phyloP scores from a whole-genome alignment of 805 yeast species.

The Starmerella stigmatis region DNA sequence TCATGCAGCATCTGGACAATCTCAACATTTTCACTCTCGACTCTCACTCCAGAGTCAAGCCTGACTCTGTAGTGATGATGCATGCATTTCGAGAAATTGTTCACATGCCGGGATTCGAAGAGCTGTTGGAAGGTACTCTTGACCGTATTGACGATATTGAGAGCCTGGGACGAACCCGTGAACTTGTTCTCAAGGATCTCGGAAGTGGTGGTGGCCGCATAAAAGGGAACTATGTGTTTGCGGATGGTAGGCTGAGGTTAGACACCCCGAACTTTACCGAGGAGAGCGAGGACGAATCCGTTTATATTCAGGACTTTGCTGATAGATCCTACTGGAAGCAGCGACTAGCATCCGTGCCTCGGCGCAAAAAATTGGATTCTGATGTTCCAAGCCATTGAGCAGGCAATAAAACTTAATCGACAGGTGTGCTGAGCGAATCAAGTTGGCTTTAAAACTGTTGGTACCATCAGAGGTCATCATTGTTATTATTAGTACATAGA shows the following conservation, averaged over 20 bases:
- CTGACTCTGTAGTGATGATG: conserved; percentile 85
- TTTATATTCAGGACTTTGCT: neutral
- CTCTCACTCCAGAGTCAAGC: conserved; percentile 55
- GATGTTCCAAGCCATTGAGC: neutral
- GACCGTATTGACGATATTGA: conserved; percentile 67
- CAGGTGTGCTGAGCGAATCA: too few relatives aligned
- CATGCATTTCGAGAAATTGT: conserved; percentile 74
- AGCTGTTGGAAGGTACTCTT: conserved; percentile 51
- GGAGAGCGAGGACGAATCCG: conserved; percentile 23
- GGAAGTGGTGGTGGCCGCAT: conserved; percentile 25
- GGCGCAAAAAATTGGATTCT: neutral
- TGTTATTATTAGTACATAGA: neutral
- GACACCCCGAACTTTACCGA: conserved; percentile 22
- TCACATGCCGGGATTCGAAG: conserved; percentile 58
- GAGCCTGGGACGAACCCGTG: conserved; percentile 66
- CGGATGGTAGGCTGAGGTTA: conserved; percentile 17
- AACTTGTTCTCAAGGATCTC: conserved; percentile 60
- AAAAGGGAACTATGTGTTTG: conserved; percentile 24
- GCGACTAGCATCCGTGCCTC: conserved; percentile 1
- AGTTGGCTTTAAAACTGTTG: neutral
- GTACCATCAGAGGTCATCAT: too few relatives aligned
- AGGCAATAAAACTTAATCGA: too few relatives aligned
- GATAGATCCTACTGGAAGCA: conserved; percentile 5
- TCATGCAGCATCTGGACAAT: conserved; percentile 62
- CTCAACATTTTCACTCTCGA: conserved; percentile 72